phyloP scores from a whole-genome alignment of 768 basidiomycete genomes.

The Termitomyces sp. region DNA sequence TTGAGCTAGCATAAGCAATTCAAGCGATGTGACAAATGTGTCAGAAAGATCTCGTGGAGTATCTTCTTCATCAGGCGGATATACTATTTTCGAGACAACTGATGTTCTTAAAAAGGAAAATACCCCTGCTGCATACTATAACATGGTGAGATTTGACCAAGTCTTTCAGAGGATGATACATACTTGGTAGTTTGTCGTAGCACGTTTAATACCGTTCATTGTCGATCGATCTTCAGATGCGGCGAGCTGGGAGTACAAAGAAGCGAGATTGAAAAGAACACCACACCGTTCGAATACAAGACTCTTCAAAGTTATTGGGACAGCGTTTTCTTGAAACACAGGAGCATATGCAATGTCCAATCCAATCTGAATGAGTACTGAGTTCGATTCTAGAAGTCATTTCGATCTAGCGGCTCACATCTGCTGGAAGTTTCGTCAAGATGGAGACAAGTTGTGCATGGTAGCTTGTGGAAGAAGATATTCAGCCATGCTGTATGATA shows the following conservation, averaged over 20 bases:
- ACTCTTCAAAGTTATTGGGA: conserved; percentile 62
- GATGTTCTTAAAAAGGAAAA: conserved; percentile 55
- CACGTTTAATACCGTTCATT: conserved; percentile 80
- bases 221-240: conserved; percentile 62
- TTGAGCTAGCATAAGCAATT: conserved; percentile 83
- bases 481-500: conserved; percentile 2
- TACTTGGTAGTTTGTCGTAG: conserved; percentile 68
- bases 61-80: conserved; percentile 46
- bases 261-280: conserved; percentile 81
- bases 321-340: conserved; percentile 51
- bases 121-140: conserved; percentile 64
- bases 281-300: conserved; percentile 79
- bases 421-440: conserved; percentile 76
- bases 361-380: conserved; percentile 45
- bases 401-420: conserved; percentile 38
- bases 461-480: conserved; percentile 49
- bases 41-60: conserved; percentile 61
- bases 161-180: not conserved
- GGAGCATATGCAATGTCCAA: conserved; percentile 71
- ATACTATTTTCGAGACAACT: conserved; percentile 46
- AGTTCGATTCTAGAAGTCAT: not conserved
- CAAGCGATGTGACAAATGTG: conserved; percentile 55
- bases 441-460: conserved; percentile 86
- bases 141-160: not conserved
- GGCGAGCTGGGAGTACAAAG: conserved; percentile 81